A percentile compares a stretch with the other conserved stretches of the same genome.
Evolutionary conservation across 768 basidiomycete genomes (phyloP).

Genomic region (Pulveroboletus frians): DNA sequence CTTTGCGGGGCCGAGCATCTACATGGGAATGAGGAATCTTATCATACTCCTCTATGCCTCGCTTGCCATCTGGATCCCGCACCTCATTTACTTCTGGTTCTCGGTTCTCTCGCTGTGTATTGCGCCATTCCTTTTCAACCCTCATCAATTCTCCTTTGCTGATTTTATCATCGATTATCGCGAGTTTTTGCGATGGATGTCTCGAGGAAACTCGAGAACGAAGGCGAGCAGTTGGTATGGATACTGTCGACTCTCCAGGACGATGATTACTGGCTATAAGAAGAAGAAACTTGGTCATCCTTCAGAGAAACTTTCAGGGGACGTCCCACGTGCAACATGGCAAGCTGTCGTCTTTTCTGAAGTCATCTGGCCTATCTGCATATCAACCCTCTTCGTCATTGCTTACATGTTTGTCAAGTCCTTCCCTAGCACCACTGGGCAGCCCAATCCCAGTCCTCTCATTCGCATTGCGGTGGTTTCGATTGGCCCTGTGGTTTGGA

Average conservation of each 20-base stretch:
- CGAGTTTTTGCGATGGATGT: constrained; percentile 99
- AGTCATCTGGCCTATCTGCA: constrained; percentile 72
- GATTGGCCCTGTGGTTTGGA: constrained; percentile 92
- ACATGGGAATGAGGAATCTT: constrained; percentile 95
- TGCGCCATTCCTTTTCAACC: constrained; percentile 98
- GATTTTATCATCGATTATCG: constrained; percentile 99
- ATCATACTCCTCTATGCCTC: constrained; percentile 87
- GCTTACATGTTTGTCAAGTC: constrained; percentile 94
- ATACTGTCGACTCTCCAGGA: constrained; percentile 94
- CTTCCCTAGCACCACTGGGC: constrained; percentile 64
- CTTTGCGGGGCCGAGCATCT: constrained; percentile 99
- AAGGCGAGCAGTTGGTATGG: constrained; percentile 99
- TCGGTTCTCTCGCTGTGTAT: constrained; percentile 92
- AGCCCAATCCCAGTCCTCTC: constrained; percentile 71
- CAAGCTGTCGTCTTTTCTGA: constrained; percentile 77
- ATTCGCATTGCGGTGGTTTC: constrained; percentile 86
- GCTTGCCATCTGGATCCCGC: constrained; percentile 87
- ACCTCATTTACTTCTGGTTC: constrained; percentile 98
- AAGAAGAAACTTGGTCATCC: constrained; percentile 98
- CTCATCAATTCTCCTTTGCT: constrained; percentile 96
- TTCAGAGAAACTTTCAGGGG: constrained; percentile 93
- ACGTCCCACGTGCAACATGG: constrained; percentile 91
- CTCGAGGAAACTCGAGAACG: constrained; percentile 91
- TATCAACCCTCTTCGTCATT: constrained; percentile 72
- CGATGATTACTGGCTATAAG: constrained; percentile 98